Conservation (phyloP, 495 filamentous ascomycete genomes). For the Xylaria flabelliformis region DNA sequence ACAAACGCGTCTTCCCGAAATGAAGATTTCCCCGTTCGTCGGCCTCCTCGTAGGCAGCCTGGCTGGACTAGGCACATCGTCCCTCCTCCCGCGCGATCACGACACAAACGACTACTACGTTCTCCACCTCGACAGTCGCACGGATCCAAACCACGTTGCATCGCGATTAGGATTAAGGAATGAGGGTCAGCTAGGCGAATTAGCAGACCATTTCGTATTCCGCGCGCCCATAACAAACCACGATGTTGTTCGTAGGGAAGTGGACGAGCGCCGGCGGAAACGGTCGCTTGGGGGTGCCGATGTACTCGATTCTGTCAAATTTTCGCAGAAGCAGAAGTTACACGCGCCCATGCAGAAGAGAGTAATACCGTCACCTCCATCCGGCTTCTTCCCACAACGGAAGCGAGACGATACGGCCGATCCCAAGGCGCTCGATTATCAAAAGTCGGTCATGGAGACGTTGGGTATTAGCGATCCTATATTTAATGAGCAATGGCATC, state of each 20-base stretch:
- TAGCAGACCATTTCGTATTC: slow-evolving; percentile 86
- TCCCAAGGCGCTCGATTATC: slow-evolving; percentile 58
- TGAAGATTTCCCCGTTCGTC: slow-evolving; percentile 54
- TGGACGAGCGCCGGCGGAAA: slow-evolving; percentile 67
- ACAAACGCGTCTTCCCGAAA: slow-evolving; percentile 32
- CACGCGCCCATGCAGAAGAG: slow-evolving; percentile 78
- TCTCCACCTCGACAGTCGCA: slow-evolving; percentile 72
- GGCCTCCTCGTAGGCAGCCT: slow-evolving; percentile 50
- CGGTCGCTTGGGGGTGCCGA: slow-evolving; percentile 59
- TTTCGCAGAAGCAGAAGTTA: slow-evolving; percentile 81
- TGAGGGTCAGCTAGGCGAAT: slow-evolving; percentile 83
- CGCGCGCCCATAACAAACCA: slow-evolving; percentile 67
- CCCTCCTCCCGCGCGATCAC: slow-evolving; percentile 60
- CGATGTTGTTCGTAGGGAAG: slow-evolving; percentile 65
- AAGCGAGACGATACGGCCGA: slow-evolving; percentile 44
- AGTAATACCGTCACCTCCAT: slow-evolving; percentile 55
- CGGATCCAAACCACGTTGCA: slow-evolving; percentile 75
- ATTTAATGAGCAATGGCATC: slow-evolving; percentile 94
- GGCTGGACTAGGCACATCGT: slow-evolving; percentile 65
- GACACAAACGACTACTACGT: slow-evolving; percentile 88
- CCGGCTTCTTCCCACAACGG: slow-evolving; percentile 23
- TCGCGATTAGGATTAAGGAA: slow-evolving; percentile 74
- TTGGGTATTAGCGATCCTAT: slow-evolving; percentile 87
- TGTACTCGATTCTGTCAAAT: slow-evolving; percentile 74
- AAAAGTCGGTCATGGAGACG: slow-evolving; percentile 64